Base-by-base conservation (phyloP, 192 early-diverging fungal genomes). In the Podila epicladia region DNA sequence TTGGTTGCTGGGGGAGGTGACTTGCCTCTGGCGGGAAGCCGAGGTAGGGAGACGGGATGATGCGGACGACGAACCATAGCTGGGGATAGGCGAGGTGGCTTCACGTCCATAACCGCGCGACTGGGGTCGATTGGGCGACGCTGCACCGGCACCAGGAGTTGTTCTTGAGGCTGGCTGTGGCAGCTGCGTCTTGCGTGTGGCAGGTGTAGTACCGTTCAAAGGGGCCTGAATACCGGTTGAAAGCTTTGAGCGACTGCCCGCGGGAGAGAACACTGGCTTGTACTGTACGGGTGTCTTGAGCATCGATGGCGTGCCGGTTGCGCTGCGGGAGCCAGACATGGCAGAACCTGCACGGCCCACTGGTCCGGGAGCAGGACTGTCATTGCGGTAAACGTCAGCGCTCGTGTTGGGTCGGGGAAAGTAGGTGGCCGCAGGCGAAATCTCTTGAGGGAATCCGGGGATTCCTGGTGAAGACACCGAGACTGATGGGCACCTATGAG, bases 401-500 rank as follows among this genome's bases (percentile, higher is more conserved):
- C 65, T 73, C 3, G 76, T 72, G 45, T 57, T 60, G 19, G 77
- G 77, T 5, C 77, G 77, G n/a, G 70, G 77, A 26, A 80, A 49
- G 29, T 67, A 73, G 8, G 77, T 69, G 12, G 71, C 61, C 9
- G 70, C 76, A 1, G 62, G 7, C 2, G 65, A 64, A 20, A 65
- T 55, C 12, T 33, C 66, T 28, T 73, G 71, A 45, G 77, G 77
- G 22, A 80, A 64, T 15, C 77, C 77, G 13, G 77, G 77, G 29
- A 80, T 80, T 20, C 77, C 77, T 59, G 77, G 77, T 2, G 77
- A 80, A 2, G 77, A 65, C 4, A 80, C 49, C 0, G 77, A 80
- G 22, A 73, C 77, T 0, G 77, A 80, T 29, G 77, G 77, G 49
- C 77, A 80, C 76, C 76, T 79, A 63, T 35, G 17, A n/a, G 17